Evolutionary conservation across 169 alveolate species (phyloP), one percentile per base, ranked within the genome.

Genomic region (Cryptosporidium viatorum): DNA sequence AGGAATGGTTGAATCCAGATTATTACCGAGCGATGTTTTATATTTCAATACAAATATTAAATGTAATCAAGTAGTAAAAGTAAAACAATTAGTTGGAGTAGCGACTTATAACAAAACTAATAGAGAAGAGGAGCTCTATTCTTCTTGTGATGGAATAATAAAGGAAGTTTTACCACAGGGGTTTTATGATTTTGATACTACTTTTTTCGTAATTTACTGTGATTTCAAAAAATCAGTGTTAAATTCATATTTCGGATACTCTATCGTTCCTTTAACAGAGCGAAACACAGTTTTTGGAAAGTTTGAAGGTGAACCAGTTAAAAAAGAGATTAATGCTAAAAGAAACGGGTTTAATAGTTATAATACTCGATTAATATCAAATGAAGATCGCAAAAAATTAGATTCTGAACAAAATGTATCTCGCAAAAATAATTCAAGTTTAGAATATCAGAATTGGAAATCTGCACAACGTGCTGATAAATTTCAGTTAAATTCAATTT

Each of bases 81-180:
- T 37, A 8, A 59, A 59, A 33, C 67, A 59, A 39, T 50, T 31
- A 26, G 71, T 74, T 21, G 86, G 86, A 5, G 39, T 16, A 52
- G 71, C 58, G 18, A 23, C 45, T 35, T 74, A 74, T 58, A 5
- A 4, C 35, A 51, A 62, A 31, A 33, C 29, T 10, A 58, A 41
- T 52, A 74, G 35, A 58, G 48, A 59, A 33, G 86, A 74, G 23
- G 45, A n/a, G 16, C 48, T 74, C 10, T 51, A 52, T 74, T 74
- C 86, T 12, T 74, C 55, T 33, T 74, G 86, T 37, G 37, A 74
- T 52, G 86, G 86, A 31, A 41, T 74, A 3, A 74, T 55, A 10
- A 59, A 43, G 18, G 26, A 51, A 16, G 37, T 74, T 55, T 14
- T 21, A 9, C 6, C 70, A 1, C 26, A 23, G 8, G 86, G 86